Base-by-base conservation (phyloP, 257 asterid genomes). In the Solanum paucissectum region DNA sequence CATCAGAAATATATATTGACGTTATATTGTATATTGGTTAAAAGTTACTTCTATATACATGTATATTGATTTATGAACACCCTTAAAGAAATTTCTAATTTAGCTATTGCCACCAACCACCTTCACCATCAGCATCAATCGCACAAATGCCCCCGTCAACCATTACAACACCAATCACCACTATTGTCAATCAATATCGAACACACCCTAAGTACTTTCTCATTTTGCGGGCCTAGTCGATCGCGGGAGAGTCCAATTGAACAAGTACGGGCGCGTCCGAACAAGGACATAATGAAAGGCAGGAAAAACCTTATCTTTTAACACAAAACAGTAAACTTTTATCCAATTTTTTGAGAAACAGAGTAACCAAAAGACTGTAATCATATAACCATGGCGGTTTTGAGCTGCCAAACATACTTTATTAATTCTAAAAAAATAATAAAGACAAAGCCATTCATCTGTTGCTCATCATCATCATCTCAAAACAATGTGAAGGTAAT, bases 401-500 rank as follows among this genome's bases (percentile, higher is more conserved):
- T 91, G 81, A 91, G 93, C 95, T 93, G 95, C 92, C 92, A 87
- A 88, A 89, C 86, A 68, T 40, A 60, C 73, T 29, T 85, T 34
- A 88, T 52, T 55, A 87, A 40, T 10, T 9, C 34, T 25, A 73
- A 82, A 46, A 71, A 77, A 40, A 34, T 37, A 7, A 13, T 14
- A 23, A 88, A 72, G 23, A 88, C 49, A 32, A 71, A 69, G 71
- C 85, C 93, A 14, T 74, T 60, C 84, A 89, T 93, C 75, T 93
- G 91, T 72, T 94, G 96, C 91, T 89, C 92, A 20, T 83, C 91
- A 16, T 49, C 5, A 46, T 49, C 64, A 23, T 91, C 95, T 69
- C 97, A 90, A 88, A 92, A 71, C 89, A 95, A 91, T 71, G 92
- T 95, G 29, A 96, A 96, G 98, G 98, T 95, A 72, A 91, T 96